Base-by-base conservation (phyloP, 108 stramenopile species). In the Nannochloropsis salina region DNA sequence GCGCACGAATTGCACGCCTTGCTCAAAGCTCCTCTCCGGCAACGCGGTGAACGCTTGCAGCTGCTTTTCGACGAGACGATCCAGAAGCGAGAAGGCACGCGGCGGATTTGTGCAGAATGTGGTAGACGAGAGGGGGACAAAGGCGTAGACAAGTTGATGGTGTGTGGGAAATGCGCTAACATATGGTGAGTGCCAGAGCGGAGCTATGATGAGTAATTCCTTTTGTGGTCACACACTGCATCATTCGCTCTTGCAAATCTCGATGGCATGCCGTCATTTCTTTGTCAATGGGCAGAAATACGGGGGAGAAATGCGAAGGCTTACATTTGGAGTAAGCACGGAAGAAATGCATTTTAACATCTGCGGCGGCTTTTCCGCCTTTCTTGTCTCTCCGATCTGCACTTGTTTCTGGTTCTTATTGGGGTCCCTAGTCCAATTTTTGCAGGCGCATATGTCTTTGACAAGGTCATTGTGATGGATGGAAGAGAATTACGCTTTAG, bases 21-120 rank as follows among this genome's bases (percentile, higher is more conserved):
- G 61, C 61, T 74, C 61, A 74, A 74, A n/a, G 61, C 61, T n/a
- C 61, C 61, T n/a, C 61, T 74, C 8, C 20, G 20, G 20, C 61
- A n/a, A n/a, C 61, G 61, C 61, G 61, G 61, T 4, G 61, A 74
- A 15, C 61, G 15, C n/a, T 74, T n/a, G 2, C 61, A 74, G 61
- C 15, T 74, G 61, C 61, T 74, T 15, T n/a, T 74, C n/a, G 61
- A 15, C 61, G 61, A 74, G n/a, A n/a, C 61, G 1, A n/a, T n/a
- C 6, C 61, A 74, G 61, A 74, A 15, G 61, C 61, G 61, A 6
- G 61, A 74, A 74, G 61, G 2, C 1, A 74, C 3, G 61, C 61
- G 61, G 61, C 3, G 61, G 61, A 74, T 74, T 74, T 74, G 61
- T 74, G 61, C 61, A n/a, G 61, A 74, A n/a, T 74, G 61, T 74